A percentile compares a stretch with the other conserved stretches of the same genome.
Conservation (phyloP, 2,329 filamentous ascomycete genomes). For the Coniochaeta sp. region DNA sequence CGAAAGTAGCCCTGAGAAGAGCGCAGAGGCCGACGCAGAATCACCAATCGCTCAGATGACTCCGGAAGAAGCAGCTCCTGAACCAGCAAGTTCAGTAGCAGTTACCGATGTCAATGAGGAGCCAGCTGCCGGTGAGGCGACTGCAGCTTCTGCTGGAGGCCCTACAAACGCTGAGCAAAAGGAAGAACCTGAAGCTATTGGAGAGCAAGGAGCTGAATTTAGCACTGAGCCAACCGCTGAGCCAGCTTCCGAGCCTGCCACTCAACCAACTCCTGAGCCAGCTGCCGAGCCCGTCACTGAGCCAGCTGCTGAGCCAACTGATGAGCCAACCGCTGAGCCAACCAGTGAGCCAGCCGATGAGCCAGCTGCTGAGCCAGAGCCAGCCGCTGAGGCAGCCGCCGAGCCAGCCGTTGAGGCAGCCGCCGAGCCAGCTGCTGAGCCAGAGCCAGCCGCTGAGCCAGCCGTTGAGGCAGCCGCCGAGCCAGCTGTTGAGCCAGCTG, state of each 20-base stretch:
- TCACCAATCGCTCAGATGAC: neutral
- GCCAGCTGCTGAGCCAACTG: slow-evolving; percentile 1
- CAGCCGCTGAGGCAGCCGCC: too few relatives aligned
- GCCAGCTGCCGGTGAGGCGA: slow-evolving; percentile 20
- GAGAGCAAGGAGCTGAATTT: neutral
- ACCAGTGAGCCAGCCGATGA: slow-evolving; percentile 10
- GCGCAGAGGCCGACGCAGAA: neutral
- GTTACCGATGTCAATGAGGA: slow-evolving; percentile 24
- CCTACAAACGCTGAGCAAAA: neutral
- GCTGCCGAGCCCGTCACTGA: slow-evolving; percentile 1
- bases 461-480: neutral
- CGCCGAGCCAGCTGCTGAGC: too few relatives aligned
- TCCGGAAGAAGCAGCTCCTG: neutral
- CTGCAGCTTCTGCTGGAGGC: slow-evolving; percentile 10
- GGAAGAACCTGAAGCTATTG: slow-evolving; percentile 8
- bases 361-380: too few relatives aligned
- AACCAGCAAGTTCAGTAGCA: neutral
- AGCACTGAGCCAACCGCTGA: neutral
- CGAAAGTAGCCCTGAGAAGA: neutral
- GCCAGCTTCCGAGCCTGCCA: neutral
- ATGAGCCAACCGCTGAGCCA: neutral
- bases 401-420: too few relatives aligned
- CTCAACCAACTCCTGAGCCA: neutral
- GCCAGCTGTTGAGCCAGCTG: slow-evolving; percentile 1
- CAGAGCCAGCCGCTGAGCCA: too few relatives aligned